A percentile compares a stretch with the other conserved stretches of the same genome.
phyloP scores from a whole-genome alignment of 2,329 filamentous ascomycete genomes.

The Aspergillus uvarum region DNA sequence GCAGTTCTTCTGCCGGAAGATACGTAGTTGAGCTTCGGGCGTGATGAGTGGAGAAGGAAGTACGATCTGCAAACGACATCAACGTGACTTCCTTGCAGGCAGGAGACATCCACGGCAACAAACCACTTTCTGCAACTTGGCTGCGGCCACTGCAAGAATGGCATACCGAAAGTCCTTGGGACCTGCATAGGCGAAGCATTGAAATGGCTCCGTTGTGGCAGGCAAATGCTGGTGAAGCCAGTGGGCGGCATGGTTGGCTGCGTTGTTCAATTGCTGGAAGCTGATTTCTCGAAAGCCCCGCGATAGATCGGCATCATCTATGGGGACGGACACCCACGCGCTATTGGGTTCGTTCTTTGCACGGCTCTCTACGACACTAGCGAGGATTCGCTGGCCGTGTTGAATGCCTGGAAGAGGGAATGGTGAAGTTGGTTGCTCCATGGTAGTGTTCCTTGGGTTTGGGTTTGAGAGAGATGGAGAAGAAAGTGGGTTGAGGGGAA shows the following conservation, averaged over 20 bases:
- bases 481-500: neutral
- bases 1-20: constrained; percentile 20
- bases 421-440: neutral
- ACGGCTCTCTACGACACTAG: constrained; percentile 19
- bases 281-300: constrained; percentile 26
- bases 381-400: constrained; percentile 17
- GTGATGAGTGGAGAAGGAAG: constrained; percentile 24
- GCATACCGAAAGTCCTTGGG: constrained; percentile 45
- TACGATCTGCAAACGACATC: constrained; percentile 18
- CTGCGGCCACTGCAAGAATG: constrained; percentile 41
- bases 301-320: constrained; percentile 21
- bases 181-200: constrained; percentile 44
- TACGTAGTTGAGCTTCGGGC: constrained; percentile 16
- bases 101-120: neutral
- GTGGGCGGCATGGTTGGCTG: constrained; percentile 40
- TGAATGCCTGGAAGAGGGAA: constrained; percentile 1
- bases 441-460: neutral
- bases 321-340: constrained; percentile 23
- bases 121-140: constrained; percentile 36
- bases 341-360: constrained; percentile 11
- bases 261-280: constrained; percentile 31
- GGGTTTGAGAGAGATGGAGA: neutral
- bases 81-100: neutral
- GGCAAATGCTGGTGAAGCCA: constrained; percentile 35
- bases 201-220: constrained; percentile 21